Percentiles rank a stretch among this genome's conserved stretches.
Conservation (phyloP, 805 yeast genomes). For the Candida schatavii region DNA sequence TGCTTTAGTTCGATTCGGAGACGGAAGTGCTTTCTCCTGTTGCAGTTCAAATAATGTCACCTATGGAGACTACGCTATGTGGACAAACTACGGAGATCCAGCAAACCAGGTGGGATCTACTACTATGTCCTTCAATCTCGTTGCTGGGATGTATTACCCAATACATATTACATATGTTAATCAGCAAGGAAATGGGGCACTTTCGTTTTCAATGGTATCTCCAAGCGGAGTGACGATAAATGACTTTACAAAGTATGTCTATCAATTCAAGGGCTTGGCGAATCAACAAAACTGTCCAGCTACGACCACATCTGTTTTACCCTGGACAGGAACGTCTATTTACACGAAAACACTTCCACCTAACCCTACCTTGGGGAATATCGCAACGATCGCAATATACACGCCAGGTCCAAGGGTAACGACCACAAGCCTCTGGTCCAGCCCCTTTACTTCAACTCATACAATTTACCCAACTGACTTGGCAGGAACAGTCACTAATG, state of each 20-base stretch:
- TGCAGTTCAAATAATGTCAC: constrained; percentile 15
- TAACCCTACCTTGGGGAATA: neutral
- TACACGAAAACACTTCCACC: neutral
- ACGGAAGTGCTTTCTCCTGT: constrained; percentile 31
- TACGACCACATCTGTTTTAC: neutral
- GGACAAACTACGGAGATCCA: neutral
- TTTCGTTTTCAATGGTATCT: neutral
- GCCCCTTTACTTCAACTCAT: constrained; percentile 12
- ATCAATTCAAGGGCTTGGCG: neutral
- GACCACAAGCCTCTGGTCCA: constrained; percentile 17
- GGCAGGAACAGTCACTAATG: neutral
- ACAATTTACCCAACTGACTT: neutral
- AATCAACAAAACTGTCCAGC: neutral
- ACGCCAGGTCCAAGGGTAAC: constrained; percentile 7
- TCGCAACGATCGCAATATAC: too few species aligned
- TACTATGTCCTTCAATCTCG: neutral
- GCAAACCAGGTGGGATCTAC: neutral
- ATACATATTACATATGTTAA: constrained; percentile 21
- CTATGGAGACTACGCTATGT: constrained; percentile 1
- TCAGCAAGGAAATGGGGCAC: constrained; percentile 1
- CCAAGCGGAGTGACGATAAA: neutral
- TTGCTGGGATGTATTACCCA: constrained; percentile 24
- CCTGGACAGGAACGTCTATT: constrained; percentile 10
- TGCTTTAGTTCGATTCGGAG: constrained; percentile 27
- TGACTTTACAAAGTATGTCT: neutral